A percentile compares a stretch with the other conserved stretches of the same genome.
phyloP scores from a whole-genome alignment of 2,329 filamentous ascomycete genomes.

The Epichloe baconii region DNA sequence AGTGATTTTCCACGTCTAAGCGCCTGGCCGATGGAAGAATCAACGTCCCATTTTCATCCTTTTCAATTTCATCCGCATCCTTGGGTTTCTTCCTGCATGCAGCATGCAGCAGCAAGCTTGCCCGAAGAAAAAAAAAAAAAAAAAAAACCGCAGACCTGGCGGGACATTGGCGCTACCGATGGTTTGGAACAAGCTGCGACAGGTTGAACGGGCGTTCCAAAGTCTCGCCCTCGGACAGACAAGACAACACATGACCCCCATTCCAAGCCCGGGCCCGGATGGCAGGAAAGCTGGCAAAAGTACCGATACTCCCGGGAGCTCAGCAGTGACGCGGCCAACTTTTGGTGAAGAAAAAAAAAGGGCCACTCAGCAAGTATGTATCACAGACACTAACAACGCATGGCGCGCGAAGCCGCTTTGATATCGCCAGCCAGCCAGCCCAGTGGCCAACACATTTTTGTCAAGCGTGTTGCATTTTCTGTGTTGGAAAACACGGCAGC shows the following conservation, averaged over 20 bases:
- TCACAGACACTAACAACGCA: neutral
- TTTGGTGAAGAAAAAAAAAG: neutral
- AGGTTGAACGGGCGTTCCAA: neutral
- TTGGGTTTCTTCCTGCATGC: neutral
- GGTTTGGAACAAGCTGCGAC: neutral
- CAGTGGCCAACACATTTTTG: neutral
- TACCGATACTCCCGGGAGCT: neutral
- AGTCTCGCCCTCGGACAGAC: neutral
- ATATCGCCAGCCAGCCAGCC: neutral
- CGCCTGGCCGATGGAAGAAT: conserved; percentile 8
- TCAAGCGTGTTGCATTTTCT: neutral
- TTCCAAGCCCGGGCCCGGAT: neutral
- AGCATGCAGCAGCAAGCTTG: neutral
- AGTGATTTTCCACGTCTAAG: conserved; percentile 13
- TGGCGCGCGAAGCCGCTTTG: neutral
- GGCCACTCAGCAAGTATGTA: neutral
- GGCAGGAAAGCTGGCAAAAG: neutral
- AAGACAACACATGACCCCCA: neutral
- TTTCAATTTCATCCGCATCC: neutral
- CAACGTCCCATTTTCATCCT: neutral
- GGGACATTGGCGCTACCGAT: neutral
- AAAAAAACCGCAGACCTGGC: neutral
- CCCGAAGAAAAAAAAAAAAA: no score
- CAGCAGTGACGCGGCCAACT: neutral
- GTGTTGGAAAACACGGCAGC: neutral